phyloP scores from a whole-genome alignment of 352 stramenopile genomes.

The Paralagenidium karlingii region DNA sequence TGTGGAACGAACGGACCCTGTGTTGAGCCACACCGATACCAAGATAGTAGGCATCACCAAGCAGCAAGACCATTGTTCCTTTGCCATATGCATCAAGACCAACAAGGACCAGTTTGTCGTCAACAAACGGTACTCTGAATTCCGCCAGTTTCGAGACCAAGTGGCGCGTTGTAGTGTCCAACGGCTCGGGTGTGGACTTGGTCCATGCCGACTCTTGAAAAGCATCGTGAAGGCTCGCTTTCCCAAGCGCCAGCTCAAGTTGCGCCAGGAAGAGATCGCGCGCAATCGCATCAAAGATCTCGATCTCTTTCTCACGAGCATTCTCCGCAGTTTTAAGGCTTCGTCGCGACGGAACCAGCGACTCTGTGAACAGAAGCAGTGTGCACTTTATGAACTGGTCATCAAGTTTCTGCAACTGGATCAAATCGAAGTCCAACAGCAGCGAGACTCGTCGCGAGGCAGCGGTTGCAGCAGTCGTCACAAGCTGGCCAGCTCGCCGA shows the following conservation, averaged over 20 bases:
- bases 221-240: slow-evolving; percentile 41
- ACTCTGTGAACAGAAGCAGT: too few species aligned
- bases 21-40: slow-evolving; percentile 10
- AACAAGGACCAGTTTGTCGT: slow-evolving; percentile 33
- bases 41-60: slow-evolving; percentile 28
- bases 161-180: slow-evolving; percentile 18
- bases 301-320: slow-evolving; percentile 32
- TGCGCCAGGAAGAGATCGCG: slow-evolving; percentile 11
- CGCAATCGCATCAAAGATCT: slow-evolving; percentile 21
- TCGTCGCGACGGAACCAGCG: too few species aligned
- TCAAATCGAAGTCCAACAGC: too few species aligned
- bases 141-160: slow-evolving; percentile 37
- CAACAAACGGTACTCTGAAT: slow-evolving; percentile 62
- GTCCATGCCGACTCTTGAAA: slow-evolving; percentile 23
- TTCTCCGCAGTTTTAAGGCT: too few species aligned
- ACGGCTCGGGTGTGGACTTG: slow-evolving; percentile 11
- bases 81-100: slow-evolving; percentile 40
- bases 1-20: slow-evolving; percentile 3
- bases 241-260: slow-evolving; percentile 22
- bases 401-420: too few species aligned
- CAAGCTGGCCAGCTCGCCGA: too few species aligned
- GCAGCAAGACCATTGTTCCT: slow-evolving; percentile 26
- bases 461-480: too few species aligned
- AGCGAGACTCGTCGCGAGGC: too few species aligned
- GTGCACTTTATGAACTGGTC: too few species aligned